Evolutionary conservation across 768 basidiomycete genomes (phyloP), one percentile per base, ranked within the genome.

Genomic region (Symmetrospora coprosmae): DNA sequence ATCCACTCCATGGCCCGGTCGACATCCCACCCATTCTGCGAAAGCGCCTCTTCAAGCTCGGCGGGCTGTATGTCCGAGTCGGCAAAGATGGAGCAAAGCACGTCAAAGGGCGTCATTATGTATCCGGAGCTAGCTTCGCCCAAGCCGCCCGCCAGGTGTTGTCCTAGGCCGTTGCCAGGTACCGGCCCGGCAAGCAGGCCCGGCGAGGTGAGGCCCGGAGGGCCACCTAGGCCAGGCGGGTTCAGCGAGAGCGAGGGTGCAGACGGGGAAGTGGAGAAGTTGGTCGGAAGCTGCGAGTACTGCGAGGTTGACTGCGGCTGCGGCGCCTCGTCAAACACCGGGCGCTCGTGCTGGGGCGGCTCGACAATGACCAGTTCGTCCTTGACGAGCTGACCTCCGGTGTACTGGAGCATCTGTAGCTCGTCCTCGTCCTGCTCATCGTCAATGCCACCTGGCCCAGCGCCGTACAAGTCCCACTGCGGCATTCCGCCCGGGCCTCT

Each of bases 1-100:
- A 99, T 80, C 82, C 85, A 88, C 1, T 84, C 86, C 86, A 97
- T 97, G 13, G 94, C 85, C 38, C 79, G 79, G 68, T 99, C 94
- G 71, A 99, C 96, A 67, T 99, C 92, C 70, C 87, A 99, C 2
- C 82, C 87, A 65, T 87, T 86, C 46, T 80, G 78, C 6, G 82
- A 80, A 1, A 99, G 78, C 0, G 92, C 92, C 55, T 96, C 90
- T 73, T 97, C 92, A 6, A 99, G 77, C 70, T 96, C 89, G 2
- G 84, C 84, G 2, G 88, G 83, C 0, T 90, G 83, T 9, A 99
- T 78, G 1, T 87, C 82, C 1, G 87, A 84, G 70, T 41, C 52
- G 41, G 63, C 59, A 66, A 99, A 99, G 37, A 99, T 87, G 40
- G 87, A 89, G 70, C 80, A 82, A 19, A 99, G 82, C 40, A 96